Evolutionary conservation across 169 alveolate species (phyloP).

Genomic region (Theileria equi): DNA sequence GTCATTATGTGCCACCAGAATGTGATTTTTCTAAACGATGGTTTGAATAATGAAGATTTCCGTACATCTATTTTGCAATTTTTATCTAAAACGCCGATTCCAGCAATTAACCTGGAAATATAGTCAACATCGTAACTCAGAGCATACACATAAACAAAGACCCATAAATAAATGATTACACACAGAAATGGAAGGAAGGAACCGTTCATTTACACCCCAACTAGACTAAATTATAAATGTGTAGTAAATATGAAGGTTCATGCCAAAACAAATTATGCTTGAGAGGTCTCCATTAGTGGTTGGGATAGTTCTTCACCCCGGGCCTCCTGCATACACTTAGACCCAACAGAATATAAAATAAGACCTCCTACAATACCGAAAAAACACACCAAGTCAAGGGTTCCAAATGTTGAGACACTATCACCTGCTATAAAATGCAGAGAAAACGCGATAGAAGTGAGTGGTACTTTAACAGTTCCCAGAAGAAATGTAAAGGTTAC

Average conservation of each 20-base stretch:
- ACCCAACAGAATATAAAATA: conserved; percentile 46
- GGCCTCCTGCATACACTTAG: conserved; percentile 21
- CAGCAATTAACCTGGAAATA: too few relatives aligned
- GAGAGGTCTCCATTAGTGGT: conserved; percentile 39
- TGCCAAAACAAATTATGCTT: not conserved
- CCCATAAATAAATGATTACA: too few relatives aligned
- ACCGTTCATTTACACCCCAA: too few relatives aligned
- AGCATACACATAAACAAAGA: too few relatives aligned
- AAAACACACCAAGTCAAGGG: conserved; percentile 48
- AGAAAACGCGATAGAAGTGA: conserved; percentile 64
- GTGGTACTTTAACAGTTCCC: conserved; percentile 60
- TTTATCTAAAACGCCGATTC: too few relatives aligned
- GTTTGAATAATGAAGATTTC: too few relatives aligned
- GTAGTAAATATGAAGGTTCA: too few relatives aligned
- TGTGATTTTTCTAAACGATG: conserved; percentile 37
- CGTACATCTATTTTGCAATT: too few relatives aligned
- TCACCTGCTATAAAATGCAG: conserved; percentile 52
- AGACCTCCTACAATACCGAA: conserved; percentile 49
- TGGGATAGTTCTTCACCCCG: conserved; percentile 8
- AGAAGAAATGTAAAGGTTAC: conserved; percentile 47
- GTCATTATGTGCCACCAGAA: conserved; percentile 48
- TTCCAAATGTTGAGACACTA: conserved; percentile 37
- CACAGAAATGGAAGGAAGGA: too few relatives aligned
- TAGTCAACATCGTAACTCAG: too few relatives aligned
- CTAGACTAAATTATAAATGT: too few relatives aligned